These are phyloP conservation scores for Zoysia matrella DNA, from an alignment of 202 grass and related monocot species.

Conservation along the genomic window DNA sequence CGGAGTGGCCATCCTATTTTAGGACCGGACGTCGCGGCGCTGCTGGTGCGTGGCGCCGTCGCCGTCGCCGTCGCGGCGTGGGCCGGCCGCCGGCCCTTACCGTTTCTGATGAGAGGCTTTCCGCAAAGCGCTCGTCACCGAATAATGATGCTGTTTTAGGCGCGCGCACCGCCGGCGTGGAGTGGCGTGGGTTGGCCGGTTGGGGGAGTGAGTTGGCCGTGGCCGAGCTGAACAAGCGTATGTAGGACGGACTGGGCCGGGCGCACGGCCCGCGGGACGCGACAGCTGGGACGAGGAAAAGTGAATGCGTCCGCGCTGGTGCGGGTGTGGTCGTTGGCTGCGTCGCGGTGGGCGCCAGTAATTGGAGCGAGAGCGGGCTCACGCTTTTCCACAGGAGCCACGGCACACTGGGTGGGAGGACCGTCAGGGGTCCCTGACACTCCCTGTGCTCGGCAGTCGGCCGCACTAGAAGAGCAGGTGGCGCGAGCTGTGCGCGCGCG, in stretches of 20 bases:
- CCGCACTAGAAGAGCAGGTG: neutral
- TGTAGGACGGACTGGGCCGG: neutral
- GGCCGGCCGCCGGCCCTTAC: no score
- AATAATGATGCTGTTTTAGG: neutral
- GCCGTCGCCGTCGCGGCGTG: neutral
- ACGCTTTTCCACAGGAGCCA: no score
- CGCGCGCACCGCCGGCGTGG: no score
- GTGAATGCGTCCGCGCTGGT: constrained; percentile 24
- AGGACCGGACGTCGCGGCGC: constrained; percentile 14
- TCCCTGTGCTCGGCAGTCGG: neutral
- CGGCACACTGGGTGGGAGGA: no score
- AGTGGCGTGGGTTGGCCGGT: neutral
- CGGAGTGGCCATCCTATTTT: constrained; percentile 41
- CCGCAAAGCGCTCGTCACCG: neutral
- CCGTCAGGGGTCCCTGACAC: no score
- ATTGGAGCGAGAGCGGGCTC: no score
- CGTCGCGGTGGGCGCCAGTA: no score
- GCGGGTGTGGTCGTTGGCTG: neutral
- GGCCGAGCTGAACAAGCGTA: no score
- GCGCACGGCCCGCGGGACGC: neutral
- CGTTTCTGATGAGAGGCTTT: neutral
- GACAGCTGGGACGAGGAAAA: neutral
- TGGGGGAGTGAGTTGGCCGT: neutral
- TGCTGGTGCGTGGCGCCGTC: neutral
- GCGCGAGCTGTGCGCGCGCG: neutral